Conservation (phyloP, 345 rosid genomes). For the Eucalyptus regnans region DNA sequence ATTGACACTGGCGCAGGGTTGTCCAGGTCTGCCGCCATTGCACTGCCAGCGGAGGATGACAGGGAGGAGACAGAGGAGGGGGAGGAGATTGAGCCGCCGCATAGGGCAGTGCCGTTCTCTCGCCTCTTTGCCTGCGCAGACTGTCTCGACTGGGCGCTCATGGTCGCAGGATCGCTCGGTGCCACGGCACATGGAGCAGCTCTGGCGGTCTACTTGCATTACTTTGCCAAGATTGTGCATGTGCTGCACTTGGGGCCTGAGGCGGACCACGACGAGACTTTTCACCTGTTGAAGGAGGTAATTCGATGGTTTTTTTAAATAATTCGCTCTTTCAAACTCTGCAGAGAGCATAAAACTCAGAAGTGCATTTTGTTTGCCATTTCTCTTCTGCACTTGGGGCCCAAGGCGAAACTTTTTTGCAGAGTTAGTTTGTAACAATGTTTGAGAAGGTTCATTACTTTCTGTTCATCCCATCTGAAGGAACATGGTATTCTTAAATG, state of each 20-base stretch:
- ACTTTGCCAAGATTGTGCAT: constrained; percentile 72
- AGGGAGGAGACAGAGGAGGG: constrained; percentile 16
- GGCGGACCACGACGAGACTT: constrained; percentile 17
- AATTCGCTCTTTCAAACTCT: not conserved
- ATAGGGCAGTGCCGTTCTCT: constrained; percentile 87
- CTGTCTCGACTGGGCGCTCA: constrained; percentile 82
- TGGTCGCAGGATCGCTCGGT: constrained; percentile 81
- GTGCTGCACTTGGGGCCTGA: constrained; percentile 22
- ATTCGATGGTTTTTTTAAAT: not conserved
- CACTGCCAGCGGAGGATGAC: constrained; percentile 18
- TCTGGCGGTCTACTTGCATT: constrained; percentile 87
- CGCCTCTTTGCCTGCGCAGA: constrained; percentile 78
- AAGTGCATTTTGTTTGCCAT: too few relatives aligned
- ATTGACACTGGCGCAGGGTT: constrained; percentile 61
- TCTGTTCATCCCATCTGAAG: not conserved
- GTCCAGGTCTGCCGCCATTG: constrained; percentile 20
- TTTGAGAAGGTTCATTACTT: not conserved
- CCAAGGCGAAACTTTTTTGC: too few relatives aligned
- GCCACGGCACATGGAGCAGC: constrained; percentile 96
- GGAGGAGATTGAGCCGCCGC: constrained; percentile 89
- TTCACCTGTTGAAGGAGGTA: constrained; percentile 61
- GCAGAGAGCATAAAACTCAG: too few relatives aligned
- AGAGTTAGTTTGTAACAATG: not conserved
- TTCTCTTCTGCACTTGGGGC: too few relatives aligned
- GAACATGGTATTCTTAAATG: not conserved